phyloP scores from a whole-genome alignment of 352 stramenopile genomes.

The Globisporangium takayamanum region DNA sequence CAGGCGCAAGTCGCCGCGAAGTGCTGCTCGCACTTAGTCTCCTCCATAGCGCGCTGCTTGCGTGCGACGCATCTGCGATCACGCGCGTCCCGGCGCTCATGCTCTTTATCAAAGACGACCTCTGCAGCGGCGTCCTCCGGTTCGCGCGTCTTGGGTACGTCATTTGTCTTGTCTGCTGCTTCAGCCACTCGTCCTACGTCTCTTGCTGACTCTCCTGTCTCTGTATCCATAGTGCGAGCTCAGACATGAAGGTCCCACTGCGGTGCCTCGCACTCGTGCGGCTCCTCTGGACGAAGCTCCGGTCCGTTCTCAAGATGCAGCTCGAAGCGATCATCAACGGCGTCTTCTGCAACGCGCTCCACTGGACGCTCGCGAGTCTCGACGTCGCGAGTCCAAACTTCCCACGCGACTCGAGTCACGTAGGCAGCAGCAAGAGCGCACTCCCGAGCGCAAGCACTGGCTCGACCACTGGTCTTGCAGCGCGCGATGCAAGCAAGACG shows the following conservation, averaged over 20 bases:
- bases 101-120: slow-evolving; percentile 80
- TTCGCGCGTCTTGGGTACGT: slow-evolving; percentile 64
- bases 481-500: neutral
- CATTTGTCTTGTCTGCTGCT: neutral
- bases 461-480: slow-evolving; percentile 1
- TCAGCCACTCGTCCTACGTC: neutral
- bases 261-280: slow-evolving; percentile 56
- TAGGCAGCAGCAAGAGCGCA: slow-evolving; percentile 15
- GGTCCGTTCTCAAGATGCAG: slow-evolving; percentile 72
- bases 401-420: slow-evolving; percentile 4
- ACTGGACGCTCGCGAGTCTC: slow-evolving; percentile 63
- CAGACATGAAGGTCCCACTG: slow-evolving; percentile 49
- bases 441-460: neutral
- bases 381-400: slow-evolving; percentile 59
- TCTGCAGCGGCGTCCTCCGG: slow-evolving; percentile 66
- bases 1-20: slow-evolving; percentile 27
- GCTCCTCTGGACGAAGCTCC: slow-evolving; percentile 71
- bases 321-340: slow-evolving; percentile 69
- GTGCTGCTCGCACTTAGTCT: slow-evolving; percentile 68
- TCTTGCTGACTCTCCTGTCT: neutral
- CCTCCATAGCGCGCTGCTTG: slow-evolving; percentile 43
- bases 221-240: slow-evolving; percentile 25
- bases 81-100: slow-evolving; percentile 57
- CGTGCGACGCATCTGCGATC: slow-evolving; percentile 45
- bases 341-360: slow-evolving; percentile 58